These are phyloP conservation scores for Ascochyta viciae-villosae DNA, from an alignment of 2,329 filamentous ascomycete species.

Conservation along the genomic window DNA sequence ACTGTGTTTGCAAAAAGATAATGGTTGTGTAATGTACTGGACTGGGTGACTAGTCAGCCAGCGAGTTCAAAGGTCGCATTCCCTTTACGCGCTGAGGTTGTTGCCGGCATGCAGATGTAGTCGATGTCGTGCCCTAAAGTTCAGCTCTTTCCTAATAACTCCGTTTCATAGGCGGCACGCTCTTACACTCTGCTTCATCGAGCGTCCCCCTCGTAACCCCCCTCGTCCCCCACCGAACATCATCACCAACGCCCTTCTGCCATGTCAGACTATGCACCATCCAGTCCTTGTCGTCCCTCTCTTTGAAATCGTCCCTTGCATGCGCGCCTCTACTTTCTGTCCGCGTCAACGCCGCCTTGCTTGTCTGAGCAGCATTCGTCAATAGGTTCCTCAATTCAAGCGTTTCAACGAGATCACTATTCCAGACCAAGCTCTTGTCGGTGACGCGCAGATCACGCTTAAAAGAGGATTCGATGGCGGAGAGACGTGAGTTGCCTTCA, in stretches of 20 bases:
- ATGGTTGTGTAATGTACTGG: too few species aligned
- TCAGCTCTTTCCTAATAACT: conserved; percentile 37
- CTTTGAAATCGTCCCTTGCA: conserved; percentile 56
- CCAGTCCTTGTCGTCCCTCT: conserved; percentile 53
- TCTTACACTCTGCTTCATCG: conserved; percentile 54
- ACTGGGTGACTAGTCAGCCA: too few species aligned
- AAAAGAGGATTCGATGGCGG: conserved; percentile 48
- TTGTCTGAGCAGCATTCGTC: conserved; percentile 57
- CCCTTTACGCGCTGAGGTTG: too few species aligned
- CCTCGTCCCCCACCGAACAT: conserved; percentile 53
- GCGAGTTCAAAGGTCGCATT: too few species aligned
- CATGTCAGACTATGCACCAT: conserved; percentile 59
- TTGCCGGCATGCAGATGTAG: not conserved
- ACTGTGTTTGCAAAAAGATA: too few species aligned
- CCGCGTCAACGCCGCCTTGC: conserved; percentile 52
- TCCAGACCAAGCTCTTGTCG: conserved; percentile 59
- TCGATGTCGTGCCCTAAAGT: not conserved
- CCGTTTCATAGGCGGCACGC: conserved; percentile 47
- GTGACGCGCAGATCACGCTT: conserved; percentile 45
- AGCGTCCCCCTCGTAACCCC: conserved; percentile 53
- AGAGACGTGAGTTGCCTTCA: conserved; percentile 43
- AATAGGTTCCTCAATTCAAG: conserved; percentile 57
- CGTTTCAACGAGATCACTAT: conserved; percentile 57
- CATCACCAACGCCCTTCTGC: conserved; percentile 50
- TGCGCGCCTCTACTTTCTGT: conserved; percentile 57